Evolutionary conservation across 2,329 filamentous ascomycete genomes (phyloP), one percentile per base, ranked within the genome.

Genomic region (Thyridium curvatum): DNA sequence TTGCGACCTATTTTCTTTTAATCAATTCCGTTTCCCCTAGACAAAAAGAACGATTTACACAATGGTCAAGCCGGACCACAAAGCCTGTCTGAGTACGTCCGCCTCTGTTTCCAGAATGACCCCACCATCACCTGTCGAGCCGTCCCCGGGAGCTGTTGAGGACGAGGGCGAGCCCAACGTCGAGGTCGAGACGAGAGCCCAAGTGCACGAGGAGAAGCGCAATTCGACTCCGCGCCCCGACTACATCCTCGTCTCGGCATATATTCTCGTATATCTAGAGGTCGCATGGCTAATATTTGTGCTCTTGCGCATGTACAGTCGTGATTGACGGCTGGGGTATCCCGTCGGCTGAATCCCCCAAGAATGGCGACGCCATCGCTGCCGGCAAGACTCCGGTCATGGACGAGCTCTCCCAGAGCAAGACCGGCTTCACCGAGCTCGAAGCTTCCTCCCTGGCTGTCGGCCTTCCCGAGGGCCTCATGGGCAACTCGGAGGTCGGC

Each of bases 261-360:
- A 73, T 51, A 58, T 72, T 45, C 62, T 79, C 46, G 52, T 77
- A 41, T 77, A 77, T 51, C 56, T 79, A 41, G 72, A 79, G 58
- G 52, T 77, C 41, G 68, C 65, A 42, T 79, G 72, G 73, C 73
- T 79, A 74, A 77, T 75, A 44, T 62, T 73, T 53, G 60, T 76
- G 58, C 57, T 78, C 37, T 58, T 72, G 51, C 66, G 66, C 49
- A 63, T 61, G 37, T 60, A 59, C 58, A 89, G 85, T 98, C 77
- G 93, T 97, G 68, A 98, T 98, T 74, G 93, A 98, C 71, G 93
- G 93, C 59, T 98, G 93, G 93, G 93, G 93, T 59, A 79, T 97
- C 55, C 79, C 90, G 54, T 80, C 80, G 47, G 82, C 84, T 50
- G 69, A 82, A 42, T 94, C 89, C 41, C 86, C 85, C 55, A 85